Percentiles rank a stretch among this genome's conserved stretches.
Conservation (phyloP, 1,284 basidiomycete genomes). For the Vanrija pseudolonga region DNA sequence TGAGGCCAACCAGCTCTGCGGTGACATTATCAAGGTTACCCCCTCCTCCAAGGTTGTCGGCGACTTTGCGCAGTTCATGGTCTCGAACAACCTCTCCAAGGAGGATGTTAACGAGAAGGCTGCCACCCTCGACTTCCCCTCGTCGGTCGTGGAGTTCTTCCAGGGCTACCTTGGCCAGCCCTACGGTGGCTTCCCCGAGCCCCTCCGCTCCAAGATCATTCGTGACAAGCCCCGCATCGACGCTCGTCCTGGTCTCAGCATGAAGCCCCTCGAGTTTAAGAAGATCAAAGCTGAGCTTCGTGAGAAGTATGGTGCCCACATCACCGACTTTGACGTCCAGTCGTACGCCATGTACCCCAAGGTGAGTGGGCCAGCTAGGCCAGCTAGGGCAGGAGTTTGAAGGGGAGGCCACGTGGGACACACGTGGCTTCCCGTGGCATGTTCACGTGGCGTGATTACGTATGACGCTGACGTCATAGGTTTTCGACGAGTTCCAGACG, state of each 20-base stretch:
- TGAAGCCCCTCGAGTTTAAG: constrained; percentile 90
- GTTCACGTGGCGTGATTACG: no score
- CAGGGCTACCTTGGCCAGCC: constrained; percentile 97
- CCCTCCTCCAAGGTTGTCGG: constrained; percentile 99
- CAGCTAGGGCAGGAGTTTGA: no score
- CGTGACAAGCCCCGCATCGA: constrained; percentile 92
- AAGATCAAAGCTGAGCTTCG: constrained; percentile 90
- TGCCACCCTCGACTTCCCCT: constrained; percentile 92
- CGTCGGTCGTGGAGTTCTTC: constrained; percentile 94
- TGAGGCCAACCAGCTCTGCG: constrained; percentile 92
- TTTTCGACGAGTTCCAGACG: constrained; percentile 94
- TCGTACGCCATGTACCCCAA: constrained; percentile 71
- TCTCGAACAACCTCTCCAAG: constrained; percentile 84
- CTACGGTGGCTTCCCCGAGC: constrained; percentile 97
- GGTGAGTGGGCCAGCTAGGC: constrained; percentile 26
- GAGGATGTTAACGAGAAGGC: constrained; percentile 82
- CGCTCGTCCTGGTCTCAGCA: constrained; percentile 79
- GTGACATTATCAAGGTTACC: constrained; percentile 98
- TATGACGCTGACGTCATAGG: constrained; percentile 32
- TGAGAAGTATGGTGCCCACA: constrained; percentile 90
- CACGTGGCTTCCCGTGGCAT: no score
- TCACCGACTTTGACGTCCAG: constrained; percentile 87
- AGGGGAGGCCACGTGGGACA: no score
- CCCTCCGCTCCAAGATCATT: constrained; percentile 84
- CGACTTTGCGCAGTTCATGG: constrained; percentile 99